A percentile compares a stretch with the other conserved stretches of the same genome.
These are phyloP conservation scores for Udeniomyces megalosporus DNA, from an alignment of 768 basidiomycete species.

Conservation along the genomic window DNA sequence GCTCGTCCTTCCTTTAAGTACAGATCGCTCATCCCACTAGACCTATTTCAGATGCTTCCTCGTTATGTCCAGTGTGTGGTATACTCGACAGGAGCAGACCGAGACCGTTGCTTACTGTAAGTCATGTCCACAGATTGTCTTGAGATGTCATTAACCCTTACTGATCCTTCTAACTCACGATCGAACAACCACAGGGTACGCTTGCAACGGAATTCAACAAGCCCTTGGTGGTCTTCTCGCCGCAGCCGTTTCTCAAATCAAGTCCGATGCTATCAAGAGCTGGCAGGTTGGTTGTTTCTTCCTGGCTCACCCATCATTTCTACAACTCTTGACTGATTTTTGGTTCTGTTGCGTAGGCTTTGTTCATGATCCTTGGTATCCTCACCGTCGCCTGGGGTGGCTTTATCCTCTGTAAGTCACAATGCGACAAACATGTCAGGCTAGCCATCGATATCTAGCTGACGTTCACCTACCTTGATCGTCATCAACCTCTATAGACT, in stretches of 20 bases:
- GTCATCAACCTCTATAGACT: no score
- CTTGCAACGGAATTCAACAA: conserved; percentile 21
- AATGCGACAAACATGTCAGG: no score
- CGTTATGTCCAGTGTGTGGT: conserved; percentile 40
- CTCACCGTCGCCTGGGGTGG: conserved; percentile 38
- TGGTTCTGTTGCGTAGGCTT: background rate
- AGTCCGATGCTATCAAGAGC: conserved; percentile 33
- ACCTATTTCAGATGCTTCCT: no score
- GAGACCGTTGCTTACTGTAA: conserved; percentile 22
- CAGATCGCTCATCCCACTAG: no score
- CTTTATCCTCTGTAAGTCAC: conserved; percentile 36
- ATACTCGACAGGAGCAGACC: conserved; percentile 39
- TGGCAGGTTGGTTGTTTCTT: conserved; percentile 31
- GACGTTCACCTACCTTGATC: no score
- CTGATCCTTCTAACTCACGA: no score
- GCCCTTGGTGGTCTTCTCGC: conserved; percentile 38
- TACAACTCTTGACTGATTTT: background rate
- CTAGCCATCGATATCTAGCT: no score
- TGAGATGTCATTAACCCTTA: no score
- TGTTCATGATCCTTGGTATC: conserved; percentile 22
- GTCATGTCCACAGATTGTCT: no score
- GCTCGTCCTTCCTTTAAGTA: no score
- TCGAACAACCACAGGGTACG: no score
- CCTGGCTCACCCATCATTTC: background rate
- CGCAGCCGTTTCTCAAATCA: conserved; percentile 37